Evolutionary conservation across 805 yeast species (phyloP), one percentile per base, ranked within the genome.

Genomic region (Wickerhamiella galacta): DNA sequence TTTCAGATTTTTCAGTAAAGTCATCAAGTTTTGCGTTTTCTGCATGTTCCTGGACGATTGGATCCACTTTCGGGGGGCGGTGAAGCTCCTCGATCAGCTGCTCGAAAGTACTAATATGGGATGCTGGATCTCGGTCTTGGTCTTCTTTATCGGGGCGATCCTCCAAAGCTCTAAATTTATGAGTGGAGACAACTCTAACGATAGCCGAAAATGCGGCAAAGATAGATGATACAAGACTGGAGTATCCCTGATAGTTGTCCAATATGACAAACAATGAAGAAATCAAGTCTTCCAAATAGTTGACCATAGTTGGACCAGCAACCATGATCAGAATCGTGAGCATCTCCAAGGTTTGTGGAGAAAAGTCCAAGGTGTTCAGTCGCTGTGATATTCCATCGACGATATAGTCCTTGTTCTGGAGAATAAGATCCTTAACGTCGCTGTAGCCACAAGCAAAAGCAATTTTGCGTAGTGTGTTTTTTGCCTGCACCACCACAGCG

Each of bases 221-320:
- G 38, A 81, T 74, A 1, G 81, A 80, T 37, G 74, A 74, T 34
- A 80, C 73, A 12, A 90, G 56, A 11, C 63, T 59, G 2, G 72
- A 58, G 51, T 87, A 87, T 0, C 87, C 92, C 54, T 85, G 94
- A 47, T 76, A 87, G 33, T 72, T 61, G 54, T 87, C 96, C 31
- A 87, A 60, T 22, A 85, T 56, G 14, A 74, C 69, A 51, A 87
- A 82, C 40, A 82, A 64, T 3, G 83, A 70, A 30, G 72, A 67
- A 14, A 87, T 58, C 1, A 87, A 62, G 51, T 87, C 96, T 32
- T 63, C 68, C 33, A 87, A 61, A 38, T 72, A 80, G 20, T 64
- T 61, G 10, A 82, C 57, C 16, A 82, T 58, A 20, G 66, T 59
- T 7, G 66, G 57, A 0, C 95, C 95, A 0, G 85, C 74, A 17